phyloP scores from a whole-genome alignment of 805 yeast species.

The Starmerella stigmatis region DNA sequence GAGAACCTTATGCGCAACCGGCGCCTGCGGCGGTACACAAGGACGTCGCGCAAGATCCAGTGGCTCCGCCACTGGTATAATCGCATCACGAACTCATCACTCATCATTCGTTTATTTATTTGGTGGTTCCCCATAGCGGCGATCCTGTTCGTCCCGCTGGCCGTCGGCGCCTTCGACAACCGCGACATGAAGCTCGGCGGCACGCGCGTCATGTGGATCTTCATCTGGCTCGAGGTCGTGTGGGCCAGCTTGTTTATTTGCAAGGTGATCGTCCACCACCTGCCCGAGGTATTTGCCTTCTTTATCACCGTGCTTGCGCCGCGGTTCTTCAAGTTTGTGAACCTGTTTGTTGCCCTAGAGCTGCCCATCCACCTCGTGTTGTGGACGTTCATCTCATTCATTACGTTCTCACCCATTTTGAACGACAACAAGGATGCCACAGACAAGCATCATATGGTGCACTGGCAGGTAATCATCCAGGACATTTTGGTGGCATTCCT shows the following conservation, averaged over 20 bases:
- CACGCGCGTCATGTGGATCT: conserved; percentile 32
- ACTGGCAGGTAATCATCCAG: conserved; percentile 32
- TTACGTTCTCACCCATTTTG: conserved; percentile 31
- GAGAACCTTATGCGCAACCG: conserved; percentile 22
- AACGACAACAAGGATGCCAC: conserved; percentile 26
- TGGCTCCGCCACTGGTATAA: conserved; percentile 19
- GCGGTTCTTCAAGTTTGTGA: conserved; percentile 26
- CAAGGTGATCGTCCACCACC: conserved; percentile 29
- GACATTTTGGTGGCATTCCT: conserved; percentile 32
- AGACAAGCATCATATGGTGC: conserved; percentile 19
- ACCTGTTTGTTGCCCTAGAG: conserved; percentile 31
- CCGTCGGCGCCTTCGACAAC: conserved; percentile 32
- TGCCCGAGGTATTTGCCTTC: conserved; percentile 27
- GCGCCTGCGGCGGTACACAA: conserved; percentile 18
- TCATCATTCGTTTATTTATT: conserved; percentile 30
- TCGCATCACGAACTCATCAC: conserved; percentile 19
- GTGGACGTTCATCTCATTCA: conserved; percentile 32
- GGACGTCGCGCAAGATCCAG: conserved; percentile 14
- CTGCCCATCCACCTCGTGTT: conserved; percentile 29
- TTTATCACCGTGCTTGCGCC: conserved; percentile 30
- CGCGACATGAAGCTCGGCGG: conserved; percentile 28
- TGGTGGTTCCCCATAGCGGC: conserved; percentile 33
- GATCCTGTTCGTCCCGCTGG: conserved; percentile 32
- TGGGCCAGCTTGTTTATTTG: conserved; percentile 33
- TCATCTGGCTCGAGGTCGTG: conserved; percentile 34